A percentile compares a stretch with the other conserved stretches of the same genome.
These are phyloP conservation scores for Tolypocladium tropicale DNA, from an alignment of 2,329 filamentous ascomycete species.

Conservation along the genomic window DNA sequence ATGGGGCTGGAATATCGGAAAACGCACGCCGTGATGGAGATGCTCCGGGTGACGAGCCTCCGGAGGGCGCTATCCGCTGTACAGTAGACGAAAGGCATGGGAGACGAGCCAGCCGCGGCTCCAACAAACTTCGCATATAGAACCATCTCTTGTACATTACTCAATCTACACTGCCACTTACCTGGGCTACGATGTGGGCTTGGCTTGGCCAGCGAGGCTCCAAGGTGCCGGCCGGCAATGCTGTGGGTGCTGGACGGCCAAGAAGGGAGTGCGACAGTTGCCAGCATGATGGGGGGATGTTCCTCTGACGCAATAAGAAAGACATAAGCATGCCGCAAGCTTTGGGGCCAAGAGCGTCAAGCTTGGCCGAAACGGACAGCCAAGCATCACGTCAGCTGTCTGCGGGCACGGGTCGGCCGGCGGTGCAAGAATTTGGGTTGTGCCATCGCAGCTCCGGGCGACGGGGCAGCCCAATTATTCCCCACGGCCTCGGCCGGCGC, in stretches of 20 bases:
- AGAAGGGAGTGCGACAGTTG: background rate
- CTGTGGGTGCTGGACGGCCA: background rate
- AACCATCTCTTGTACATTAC: background rate
- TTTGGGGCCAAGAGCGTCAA: background rate
- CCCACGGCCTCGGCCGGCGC: background rate
- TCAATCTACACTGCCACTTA: background rate
- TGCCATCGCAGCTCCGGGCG: background rate
- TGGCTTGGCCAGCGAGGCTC: background rate
- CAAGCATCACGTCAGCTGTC: background rate
- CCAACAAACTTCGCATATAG: background rate
- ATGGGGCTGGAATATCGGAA: conserved; percentile 95
- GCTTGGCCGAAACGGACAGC: background rate
- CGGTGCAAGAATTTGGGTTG: background rate
- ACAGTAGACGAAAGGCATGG: background rate
- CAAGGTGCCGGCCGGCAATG: background rate
- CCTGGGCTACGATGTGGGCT: background rate
- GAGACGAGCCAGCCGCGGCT: background rate
- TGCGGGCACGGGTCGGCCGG: background rate
- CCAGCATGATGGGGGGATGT: background rate
- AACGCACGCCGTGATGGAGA: conserved; percentile 31
- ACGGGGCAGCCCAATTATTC: background rate
- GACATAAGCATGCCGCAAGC: background rate
- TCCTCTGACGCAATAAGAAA: background rate
- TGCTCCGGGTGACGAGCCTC: background rate
- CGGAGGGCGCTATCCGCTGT: background rate